A percentile compares a stretch with the other conserved stretches of the same genome.
These are phyloP conservation scores for Plasmodium gallinaceum DNA, from an alignment of 169 alveolate genomes.

Conservation along the genomic window DNA sequence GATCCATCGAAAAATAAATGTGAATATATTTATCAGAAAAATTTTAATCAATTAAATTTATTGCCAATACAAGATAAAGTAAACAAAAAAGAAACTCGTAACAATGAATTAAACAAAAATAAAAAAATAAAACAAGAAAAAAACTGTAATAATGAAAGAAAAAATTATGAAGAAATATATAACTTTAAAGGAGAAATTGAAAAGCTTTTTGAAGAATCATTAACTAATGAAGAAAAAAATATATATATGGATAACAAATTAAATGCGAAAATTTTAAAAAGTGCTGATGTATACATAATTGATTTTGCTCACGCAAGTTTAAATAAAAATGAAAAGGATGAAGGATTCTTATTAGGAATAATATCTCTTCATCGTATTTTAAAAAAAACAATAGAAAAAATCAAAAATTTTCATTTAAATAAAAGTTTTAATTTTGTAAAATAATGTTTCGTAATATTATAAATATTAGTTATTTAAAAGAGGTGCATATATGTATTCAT, in stretches of 20 bases:
- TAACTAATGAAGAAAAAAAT: conserved; percentile 37
- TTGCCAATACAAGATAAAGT: background rate
- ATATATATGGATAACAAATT: conserved; percentile 23
- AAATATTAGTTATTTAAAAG: background rate
- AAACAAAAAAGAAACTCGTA: background rate
- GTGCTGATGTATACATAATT: conserved; percentile 79
- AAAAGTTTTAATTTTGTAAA: background rate
- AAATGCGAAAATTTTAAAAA: conserved; percentile 27
- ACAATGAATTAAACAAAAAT: background rate
- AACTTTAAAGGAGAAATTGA: conserved; percentile 33
- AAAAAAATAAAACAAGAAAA: background rate
- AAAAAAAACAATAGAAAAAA: conserved; percentile 46
- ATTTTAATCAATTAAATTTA: background rate
- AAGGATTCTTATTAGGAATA: conserved; percentile 81
- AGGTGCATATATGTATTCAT: conserved; percentile 14
- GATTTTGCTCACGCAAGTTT: conserved; percentile 84
- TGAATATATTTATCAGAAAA: background rate
- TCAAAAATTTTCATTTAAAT: conserved; percentile 9
- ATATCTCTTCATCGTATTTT: conserved; percentile 56
- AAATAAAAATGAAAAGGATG: conserved; percentile 74
- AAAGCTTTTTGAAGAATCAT: conserved; percentile 45
- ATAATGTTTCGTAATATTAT: background rate
- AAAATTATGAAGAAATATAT: conserved; percentile 36
- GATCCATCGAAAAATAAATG: conserved; percentile 48
- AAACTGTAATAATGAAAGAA: conserved; percentile 1